Evolutionary conservation across 2,329 filamentous ascomycete species (phyloP), one percentile per base, ranked within the genome.

Genomic region (Aureobasidium zeae): DNA sequence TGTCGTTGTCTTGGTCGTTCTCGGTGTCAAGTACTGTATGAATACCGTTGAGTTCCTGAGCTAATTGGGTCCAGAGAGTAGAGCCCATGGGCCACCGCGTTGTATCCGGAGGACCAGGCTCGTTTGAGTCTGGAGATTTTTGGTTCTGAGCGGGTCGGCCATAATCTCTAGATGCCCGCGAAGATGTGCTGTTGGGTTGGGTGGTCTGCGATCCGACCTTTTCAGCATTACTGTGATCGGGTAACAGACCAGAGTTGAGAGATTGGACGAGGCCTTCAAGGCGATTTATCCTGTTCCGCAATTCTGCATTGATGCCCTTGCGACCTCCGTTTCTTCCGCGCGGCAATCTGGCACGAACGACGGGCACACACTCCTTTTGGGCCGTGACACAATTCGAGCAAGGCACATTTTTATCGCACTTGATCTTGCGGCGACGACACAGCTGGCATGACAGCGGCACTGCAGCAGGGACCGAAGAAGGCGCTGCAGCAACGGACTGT

Each of bases 371-470:
- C 22, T 46, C 44, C 4, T 29, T 46, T 24, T 25, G 20, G 2
- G 44, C 22, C 2, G 29, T 17, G 6, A 34, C 31, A 15, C 44
- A 46, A 8, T 37, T 37, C 6, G 44, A 45, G 28, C 36, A 43
- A 13, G 47, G 47, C 3, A 32, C 24, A 12, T 34, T 30, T 17
- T 48, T 45, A 15, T 48, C 47, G 21, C 47, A 48, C 19, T 45
- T 45, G 25, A 48, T 45, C 17, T 45, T 45, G 21, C 44, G 36
- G 21, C 25, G 28, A 16, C 36, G 31, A 22, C 47, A 48, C 24
- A 42, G 16, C n/a, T 35, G 24, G 25, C 43, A 45, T n/a, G 43
- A 45, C 13, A 45, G 20, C 5, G 33, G 43, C 32, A 36, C 43
- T 9, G 33, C 33, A 9, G 17, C 43, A n/a, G 12, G n/a, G 11